Conservation (phyloP, 345 rosid species). For the Hypericum androsaemum region DNA sequence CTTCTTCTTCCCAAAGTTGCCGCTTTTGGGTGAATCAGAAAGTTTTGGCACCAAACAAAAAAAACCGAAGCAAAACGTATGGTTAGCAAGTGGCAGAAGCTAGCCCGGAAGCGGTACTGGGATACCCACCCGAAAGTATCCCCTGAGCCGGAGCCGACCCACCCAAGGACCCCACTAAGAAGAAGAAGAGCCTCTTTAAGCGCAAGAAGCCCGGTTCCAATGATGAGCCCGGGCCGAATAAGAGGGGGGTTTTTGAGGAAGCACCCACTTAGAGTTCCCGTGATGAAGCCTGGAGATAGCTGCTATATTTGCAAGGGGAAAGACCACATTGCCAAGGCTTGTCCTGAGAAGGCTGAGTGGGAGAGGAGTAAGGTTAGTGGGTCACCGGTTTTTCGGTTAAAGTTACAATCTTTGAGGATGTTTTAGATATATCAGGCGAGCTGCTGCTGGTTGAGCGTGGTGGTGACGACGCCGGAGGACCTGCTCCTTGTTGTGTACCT, state of each 20-base stretch:
- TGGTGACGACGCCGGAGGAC: too few relatives aligned
- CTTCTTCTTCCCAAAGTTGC: too few relatives aligned
- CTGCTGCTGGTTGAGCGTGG: too few relatives aligned
- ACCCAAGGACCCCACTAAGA: conserved; percentile 52
- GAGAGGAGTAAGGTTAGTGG: conserved; percentile 67
- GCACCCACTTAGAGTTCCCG: conserved; percentile 84
- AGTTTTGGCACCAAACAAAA: too few relatives aligned
- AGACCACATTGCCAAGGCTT: conserved; percentile 76
- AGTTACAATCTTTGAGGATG: background rate
- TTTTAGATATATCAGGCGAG: too few relatives aligned
- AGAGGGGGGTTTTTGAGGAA: conserved; percentile 32
- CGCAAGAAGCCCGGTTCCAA: conserved; percentile 31
- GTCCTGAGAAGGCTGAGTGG: conserved; percentile 82
- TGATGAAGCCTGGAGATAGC: conserved; percentile 89
- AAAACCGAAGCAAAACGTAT: conserved; percentile 13
- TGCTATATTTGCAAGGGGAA: conserved; percentile 72
- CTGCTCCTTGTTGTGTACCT: too few relatives aligned
- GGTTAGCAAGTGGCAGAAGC: conserved; percentile 71
- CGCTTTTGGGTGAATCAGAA: too few relatives aligned
- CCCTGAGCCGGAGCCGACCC: conserved; percentile 61
- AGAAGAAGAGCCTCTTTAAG: conserved; percentile 53
- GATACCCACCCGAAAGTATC: conserved; percentile 53
- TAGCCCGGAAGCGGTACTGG: conserved; percentile 62
- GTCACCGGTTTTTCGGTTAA: background rate
- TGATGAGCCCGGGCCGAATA: conserved; percentile 20